Percentiles rank a stretch among this genome's conserved stretches.
phyloP scores from a whole-genome alignment of 2,329 filamentous ascomycete species.

The Stylonectria norvegica region DNA sequence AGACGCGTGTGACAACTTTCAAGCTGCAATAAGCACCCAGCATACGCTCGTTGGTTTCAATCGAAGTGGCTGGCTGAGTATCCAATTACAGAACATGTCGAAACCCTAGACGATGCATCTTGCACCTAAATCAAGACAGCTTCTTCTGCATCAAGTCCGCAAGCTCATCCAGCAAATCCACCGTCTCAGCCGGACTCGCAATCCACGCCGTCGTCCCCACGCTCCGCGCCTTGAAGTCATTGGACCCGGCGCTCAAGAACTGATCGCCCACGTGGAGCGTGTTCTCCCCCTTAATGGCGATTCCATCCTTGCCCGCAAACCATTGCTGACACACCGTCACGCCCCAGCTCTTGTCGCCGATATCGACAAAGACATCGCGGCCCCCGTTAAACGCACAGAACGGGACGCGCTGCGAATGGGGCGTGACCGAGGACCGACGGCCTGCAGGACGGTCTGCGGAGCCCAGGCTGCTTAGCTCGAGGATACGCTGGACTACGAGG shows the following conservation, averaged over 20 bases:
- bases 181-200: conserved; percentile 85
- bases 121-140: conserved; percentile 22
- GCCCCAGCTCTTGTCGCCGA: conserved; percentile 96
- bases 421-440: conserved; percentile 16
- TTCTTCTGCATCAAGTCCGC: conserved; percentile 48
- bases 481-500: conserved; percentile 84
- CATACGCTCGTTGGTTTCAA: no score
- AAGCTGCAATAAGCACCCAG: no score
- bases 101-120: no score
- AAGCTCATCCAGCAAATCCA: conserved; percentile 83
- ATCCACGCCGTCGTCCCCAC: conserved; percentile 98
- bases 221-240: conserved; percentile 92
- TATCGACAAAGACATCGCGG: conserved; percentile 96
- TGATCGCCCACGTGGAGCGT: conserved; percentile 96
- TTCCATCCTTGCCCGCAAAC: conserved; percentile 57
- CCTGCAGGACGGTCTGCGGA: conserved; percentile 28
- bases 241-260: conserved; percentile 90
- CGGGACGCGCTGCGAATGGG: conserved; percentile 52
- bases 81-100: no score
- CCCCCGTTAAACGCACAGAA: conserved; percentile 99
- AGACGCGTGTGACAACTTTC: no score
- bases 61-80: background rate
- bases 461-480: conserved; percentile 70
- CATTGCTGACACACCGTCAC: conserved; percentile 89
- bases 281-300: conserved; percentile 63